Evolutionary conservation across 2,329 filamentous ascomycete species (phyloP).

Genomic region (Metarhizium guizhouense): DNA sequence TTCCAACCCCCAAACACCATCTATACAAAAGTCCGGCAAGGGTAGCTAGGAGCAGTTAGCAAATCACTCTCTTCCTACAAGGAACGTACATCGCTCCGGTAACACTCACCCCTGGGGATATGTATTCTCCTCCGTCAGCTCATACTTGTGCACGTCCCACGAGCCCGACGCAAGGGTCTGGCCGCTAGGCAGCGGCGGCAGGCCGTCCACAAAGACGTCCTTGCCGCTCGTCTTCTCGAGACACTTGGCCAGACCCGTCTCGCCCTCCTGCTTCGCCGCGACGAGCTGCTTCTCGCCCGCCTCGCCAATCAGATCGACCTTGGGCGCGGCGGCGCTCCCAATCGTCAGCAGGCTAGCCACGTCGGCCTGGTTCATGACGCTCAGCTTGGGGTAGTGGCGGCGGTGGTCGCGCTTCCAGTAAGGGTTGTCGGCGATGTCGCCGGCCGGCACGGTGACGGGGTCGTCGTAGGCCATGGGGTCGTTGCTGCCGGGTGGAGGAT

Average conservation of each 20-base stretch:
- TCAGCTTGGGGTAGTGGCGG: conserved; percentile 71
- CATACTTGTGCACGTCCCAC: conserved; percentile 62
- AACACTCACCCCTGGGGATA: conserved; percentile 60
- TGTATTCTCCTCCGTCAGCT: conserved; percentile 54
- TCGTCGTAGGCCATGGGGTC: conserved; percentile 30
- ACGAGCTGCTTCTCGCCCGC: conserved; percentile 57
- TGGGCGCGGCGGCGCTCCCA: conserved; percentile 72
- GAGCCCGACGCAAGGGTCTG: conserved; percentile 42
- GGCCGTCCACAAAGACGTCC: conserved; percentile 64
- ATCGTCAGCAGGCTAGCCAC: conserved; percentile 77
- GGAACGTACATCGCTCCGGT: not conserved
- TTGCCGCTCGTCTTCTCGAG: conserved; percentile 47
- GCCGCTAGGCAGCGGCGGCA: conserved; percentile 83
- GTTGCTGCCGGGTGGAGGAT: conserved; percentile 52
- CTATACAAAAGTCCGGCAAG: conserved; percentile 53
- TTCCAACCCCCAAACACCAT: conserved; percentile 6
- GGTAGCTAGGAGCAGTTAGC: conserved; percentile 43
- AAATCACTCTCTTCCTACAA: conserved; percentile 3
- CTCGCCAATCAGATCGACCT: conserved; percentile 69
- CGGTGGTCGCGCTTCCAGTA: conserved; percentile 86
- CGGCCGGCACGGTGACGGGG: conserved; percentile 49
- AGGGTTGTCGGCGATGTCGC: conserved; percentile 34
- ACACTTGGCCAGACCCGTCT: conserved; percentile 62
- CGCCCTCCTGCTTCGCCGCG: conserved; percentile 63
- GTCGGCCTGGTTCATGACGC: conserved; percentile 74